phyloP scores from a whole-genome alignment of 495 filamentous ascomycete genomes.

The Amniculicola lignicola region DNA sequence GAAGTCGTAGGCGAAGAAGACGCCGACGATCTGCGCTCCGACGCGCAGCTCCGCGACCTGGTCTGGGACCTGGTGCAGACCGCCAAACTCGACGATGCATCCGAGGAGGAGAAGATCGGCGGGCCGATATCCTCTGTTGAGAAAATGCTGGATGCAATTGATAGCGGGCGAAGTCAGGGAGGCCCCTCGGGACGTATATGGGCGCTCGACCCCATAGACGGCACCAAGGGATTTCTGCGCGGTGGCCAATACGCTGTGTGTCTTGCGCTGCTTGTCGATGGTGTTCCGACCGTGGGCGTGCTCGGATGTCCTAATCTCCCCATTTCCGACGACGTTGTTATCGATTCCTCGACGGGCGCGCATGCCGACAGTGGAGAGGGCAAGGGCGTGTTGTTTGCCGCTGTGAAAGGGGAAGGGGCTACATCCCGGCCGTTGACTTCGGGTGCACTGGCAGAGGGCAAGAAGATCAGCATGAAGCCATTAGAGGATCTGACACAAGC shows the following conservation, averaged over 20 bases:
- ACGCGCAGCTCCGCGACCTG: constrained; percentile 61
- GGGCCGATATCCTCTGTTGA: constrained; percentile 66
- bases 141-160: constrained; percentile 81
- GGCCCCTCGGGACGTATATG: constrained; percentile 82
- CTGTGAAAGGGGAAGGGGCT: constrained; percentile 72
- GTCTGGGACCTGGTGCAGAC: constrained; percentile 79
- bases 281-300: constrained; percentile 91
- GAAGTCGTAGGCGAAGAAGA: constrained; percentile 96
- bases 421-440: constrained; percentile 65
- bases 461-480: constrained; percentile 71
- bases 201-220: constrained; percentile 96
- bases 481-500: constrained; percentile 71
- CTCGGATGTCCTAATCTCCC: constrained; percentile 94
- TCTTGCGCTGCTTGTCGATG: constrained; percentile 85
- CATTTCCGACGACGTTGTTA: constrained; percentile 66
- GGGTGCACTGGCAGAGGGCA: constrained; percentile 56
- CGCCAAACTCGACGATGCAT: constrained; percentile 66
- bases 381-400: constrained; percentile 81
- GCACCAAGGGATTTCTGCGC: constrained; percentile 92
- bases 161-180: constrained; percentile 75
- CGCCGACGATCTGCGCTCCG: constrained; percentile 66
- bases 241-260: constrained; percentile 98
- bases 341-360: constrained; percentile 63
- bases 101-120: constrained; percentile 64
- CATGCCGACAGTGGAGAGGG: constrained; percentile 63